Conservation (phyloP, 345 rosid species). For the Cardamine chenopodiifolia region DNA sequence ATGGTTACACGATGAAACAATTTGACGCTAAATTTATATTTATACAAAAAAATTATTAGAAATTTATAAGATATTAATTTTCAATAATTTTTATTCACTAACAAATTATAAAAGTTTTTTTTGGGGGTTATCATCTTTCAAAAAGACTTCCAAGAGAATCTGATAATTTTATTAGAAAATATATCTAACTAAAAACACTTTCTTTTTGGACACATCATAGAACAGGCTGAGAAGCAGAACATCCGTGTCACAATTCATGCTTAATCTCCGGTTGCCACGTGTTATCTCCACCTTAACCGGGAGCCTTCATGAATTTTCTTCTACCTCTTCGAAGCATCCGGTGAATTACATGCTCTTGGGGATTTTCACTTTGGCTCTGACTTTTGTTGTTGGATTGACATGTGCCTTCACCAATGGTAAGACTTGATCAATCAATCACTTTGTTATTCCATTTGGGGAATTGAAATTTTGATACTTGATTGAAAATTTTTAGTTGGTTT, state of each 20-base stretch:
- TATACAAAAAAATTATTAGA: not conserved
- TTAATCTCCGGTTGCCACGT: not conserved
- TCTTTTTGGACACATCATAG: not conserved
- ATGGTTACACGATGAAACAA: not conserved
- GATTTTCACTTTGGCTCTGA: conserved; percentile 61
- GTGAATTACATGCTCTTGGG: conserved; percentile 74
- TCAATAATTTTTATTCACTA: not conserved
- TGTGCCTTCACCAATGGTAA: conserved; percentile 76
- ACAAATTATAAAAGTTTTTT: no score
- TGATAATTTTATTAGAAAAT: not conserved
- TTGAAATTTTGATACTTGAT: not conserved
- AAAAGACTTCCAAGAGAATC: no score
- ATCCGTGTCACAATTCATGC: conserved; percentile 25
- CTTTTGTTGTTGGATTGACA: conserved; percentile 73
- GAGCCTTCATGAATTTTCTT: not conserved
- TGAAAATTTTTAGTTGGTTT: no score
- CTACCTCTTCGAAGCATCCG: conserved; percentile 57
- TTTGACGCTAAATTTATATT: not conserved
- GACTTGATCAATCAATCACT: not conserved
- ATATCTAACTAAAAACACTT: not conserved
- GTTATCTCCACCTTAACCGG: conserved; percentile 2
- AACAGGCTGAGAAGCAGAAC: not conserved
- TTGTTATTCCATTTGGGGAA: not conserved
- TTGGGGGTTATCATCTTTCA: no score
- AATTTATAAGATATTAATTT: no score